Percentiles rank a stretch among this genome's conserved stretches.
Conservation (phyloP, 208 protist species). For the Leishmania gerbilli region DNA sequence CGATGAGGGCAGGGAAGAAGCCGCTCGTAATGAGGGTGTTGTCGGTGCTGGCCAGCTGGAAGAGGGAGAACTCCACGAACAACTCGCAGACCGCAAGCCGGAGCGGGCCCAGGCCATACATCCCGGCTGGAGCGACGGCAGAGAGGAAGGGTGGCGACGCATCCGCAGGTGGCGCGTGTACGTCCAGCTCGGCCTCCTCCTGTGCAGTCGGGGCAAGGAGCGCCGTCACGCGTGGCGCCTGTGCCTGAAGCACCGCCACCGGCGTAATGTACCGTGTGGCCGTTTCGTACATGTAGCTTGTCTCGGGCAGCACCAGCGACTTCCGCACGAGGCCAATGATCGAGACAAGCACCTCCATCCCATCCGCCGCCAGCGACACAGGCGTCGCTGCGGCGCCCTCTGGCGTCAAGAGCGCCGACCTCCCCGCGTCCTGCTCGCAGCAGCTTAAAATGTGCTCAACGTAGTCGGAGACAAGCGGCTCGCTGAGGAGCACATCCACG, state of each 20-base stretch:
- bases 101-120: conserved; percentile 27
- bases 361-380: conserved; percentile 45
- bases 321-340: conserved; percentile 55
- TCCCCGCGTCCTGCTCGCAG: conserved; percentile 35
- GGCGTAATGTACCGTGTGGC: conserved; percentile 39
- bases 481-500: conserved; percentile 58
- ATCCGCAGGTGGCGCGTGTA: neutral
- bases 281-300: conserved; percentile 43
- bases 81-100: conserved; percentile 52
- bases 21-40: conserved; percentile 34
- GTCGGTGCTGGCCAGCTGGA: conserved; percentile 46
- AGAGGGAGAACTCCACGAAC: conserved; percentile 59
- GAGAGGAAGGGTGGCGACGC: neutral
- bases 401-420: conserved; percentile 18
- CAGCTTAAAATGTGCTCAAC: conserved; percentile 33
- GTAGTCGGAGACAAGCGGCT: conserved; percentile 37
- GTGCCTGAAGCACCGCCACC: conserved; percentile 30
- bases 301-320: conserved; percentile 57
- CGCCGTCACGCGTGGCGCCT: conserved; percentile 35
- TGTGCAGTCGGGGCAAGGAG: conserved; percentile 20
- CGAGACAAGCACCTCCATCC: conserved; percentile 44
- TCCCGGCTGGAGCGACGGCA: neutral
- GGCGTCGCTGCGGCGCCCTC: conserved; percentile 19
- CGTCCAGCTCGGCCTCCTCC: conserved; percentile 9
- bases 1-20: conserved; percentile 55